Conservation (phyloP, 495 filamentous ascomycete species). For the Hyaloscypha finlandica region DNA sequence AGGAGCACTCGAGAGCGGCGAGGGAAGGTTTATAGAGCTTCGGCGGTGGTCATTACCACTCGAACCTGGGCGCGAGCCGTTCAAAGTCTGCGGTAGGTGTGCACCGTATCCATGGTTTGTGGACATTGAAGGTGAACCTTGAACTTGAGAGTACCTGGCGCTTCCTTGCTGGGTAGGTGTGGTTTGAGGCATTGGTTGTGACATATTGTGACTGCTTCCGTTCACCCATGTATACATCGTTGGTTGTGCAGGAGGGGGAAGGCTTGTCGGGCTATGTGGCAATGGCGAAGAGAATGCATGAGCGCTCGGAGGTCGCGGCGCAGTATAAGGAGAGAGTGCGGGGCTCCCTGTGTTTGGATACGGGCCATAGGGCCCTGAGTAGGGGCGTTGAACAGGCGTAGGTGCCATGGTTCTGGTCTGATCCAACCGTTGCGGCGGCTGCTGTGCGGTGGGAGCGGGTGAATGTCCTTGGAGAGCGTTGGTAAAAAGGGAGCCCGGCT, state of each 20-base stretch:
- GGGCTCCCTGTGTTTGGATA: constrained; percentile 9
- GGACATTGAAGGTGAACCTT: constrained; percentile 18
- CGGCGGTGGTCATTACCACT: constrained; percentile 15
- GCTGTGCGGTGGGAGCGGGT: not conserved
- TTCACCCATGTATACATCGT: constrained; percentile 27
- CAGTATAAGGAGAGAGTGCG: constrained; percentile 1
- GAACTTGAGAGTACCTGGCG: constrained; percentile 2
- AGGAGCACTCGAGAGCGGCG: constrained; percentile 26
- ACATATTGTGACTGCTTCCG: constrained; percentile 13
- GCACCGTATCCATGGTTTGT: not conserved
- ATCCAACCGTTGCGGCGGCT: not conserved
- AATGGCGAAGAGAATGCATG: constrained; percentile 32
- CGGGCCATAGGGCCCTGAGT: constrained; percentile 14
- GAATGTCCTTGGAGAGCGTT: not conserved
- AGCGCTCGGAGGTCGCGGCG: constrained; percentile 18
- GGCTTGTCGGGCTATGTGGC: constrained; percentile 32
- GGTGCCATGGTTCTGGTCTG: constrained; percentile 3
- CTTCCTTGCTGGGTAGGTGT: not conserved
- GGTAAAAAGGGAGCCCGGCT: not conserved
- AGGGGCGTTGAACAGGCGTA: not conserved
- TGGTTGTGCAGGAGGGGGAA: constrained; percentile 29
- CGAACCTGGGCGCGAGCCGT: constrained; percentile 15
- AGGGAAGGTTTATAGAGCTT: constrained; percentile 20
- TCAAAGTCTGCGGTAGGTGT: not conserved
- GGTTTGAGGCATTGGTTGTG: not conserved